Evolutionary conservation across 306 rosid genomes (phyloP).

Genomic region (Hippophae rhamnoides): DNA sequence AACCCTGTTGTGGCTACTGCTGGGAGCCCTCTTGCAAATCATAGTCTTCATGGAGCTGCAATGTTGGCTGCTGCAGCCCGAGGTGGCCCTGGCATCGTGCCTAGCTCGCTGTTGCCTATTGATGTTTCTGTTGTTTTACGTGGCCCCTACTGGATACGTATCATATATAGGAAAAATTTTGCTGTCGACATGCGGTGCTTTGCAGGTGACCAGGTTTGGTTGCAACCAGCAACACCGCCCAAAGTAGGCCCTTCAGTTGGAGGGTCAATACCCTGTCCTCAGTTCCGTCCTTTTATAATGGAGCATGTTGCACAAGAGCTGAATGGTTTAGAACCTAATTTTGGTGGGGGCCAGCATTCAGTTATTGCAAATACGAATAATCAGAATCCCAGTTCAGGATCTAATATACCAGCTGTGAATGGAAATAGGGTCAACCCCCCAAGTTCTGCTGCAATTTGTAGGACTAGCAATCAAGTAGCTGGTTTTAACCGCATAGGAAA

Average conservation of each 20-base stretch:
- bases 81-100: constrained; percentile 96
- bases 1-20: constrained; percentile 39
- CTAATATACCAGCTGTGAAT: constrained; percentile 58
- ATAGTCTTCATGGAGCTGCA: constrained; percentile 55
- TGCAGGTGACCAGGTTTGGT: constrained; percentile 99
- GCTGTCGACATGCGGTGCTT: constrained; percentile 99
- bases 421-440: constrained; percentile 68
- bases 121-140: constrained; percentile 99
- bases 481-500: constrained; percentile 70
- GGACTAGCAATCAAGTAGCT: constrained; percentile 70
- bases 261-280: constrained; percentile 96
- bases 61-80: constrained; percentile 90
- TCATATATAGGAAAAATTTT: constrained; percentile 84
- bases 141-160: constrained; percentile 96
- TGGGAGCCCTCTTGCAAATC: constrained; percentile 50
- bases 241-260: constrained; percentile 78
- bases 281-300: constrained; percentile 97
- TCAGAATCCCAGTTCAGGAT: constrained; percentile 55
- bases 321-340: constrained; percentile 82
- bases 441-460: constrained; percentile 62
- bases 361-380: constrained; percentile 53
- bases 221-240: constrained; percentile 99
- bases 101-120: constrained; percentile 92
- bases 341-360: constrained; percentile 55
- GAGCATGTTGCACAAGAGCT: constrained; percentile 99